A percentile compares a stretch with the other conserved stretches of the same genome.
These are phyloP conservation scores for Knoxia roxburghii DNA, from an alignment of 257 asterid genomes.

Conservation along the genomic window DNA sequence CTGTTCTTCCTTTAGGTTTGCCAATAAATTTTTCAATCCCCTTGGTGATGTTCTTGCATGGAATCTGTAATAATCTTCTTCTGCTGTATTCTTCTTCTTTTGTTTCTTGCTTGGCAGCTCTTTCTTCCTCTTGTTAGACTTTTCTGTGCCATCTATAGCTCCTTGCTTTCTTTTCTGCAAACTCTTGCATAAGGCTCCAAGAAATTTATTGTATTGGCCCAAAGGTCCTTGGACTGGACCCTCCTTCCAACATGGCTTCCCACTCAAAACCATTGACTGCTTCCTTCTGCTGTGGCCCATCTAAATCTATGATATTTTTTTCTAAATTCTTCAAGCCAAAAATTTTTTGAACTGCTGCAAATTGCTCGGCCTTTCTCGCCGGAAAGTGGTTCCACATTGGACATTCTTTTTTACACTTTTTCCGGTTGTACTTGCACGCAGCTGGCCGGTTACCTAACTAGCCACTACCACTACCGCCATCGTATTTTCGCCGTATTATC, in stretches of 20 bases:
- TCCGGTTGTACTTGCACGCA: slow-evolving; percentile 38
- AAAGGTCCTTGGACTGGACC: slow-evolving; percentile 8
- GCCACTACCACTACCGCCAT: not conserved
- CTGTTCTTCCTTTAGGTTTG: too few relatives aligned
- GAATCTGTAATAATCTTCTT: too few relatives aligned
- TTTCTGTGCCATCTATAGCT: too few relatives aligned
- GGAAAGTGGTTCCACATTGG: slow-evolving; percentile 26
- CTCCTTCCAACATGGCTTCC: slow-evolving; percentile 32
- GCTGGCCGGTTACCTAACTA: slow-evolving; percentile 20
- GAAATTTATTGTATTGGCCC: not conserved
- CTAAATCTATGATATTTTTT: slow-evolving; percentile 8
- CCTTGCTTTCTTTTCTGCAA: not conserved
- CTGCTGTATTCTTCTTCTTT: too few relatives aligned
- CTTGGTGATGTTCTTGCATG: too few relatives aligned
- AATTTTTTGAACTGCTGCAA: slow-evolving; percentile 20
- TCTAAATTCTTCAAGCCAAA: slow-evolving; percentile 23
- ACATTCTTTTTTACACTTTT: slow-evolving; percentile 25
- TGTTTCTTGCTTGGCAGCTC: too few relatives aligned
- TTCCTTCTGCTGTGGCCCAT: slow-evolving; percentile 1
- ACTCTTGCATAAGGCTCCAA: not conserved
- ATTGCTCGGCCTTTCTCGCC: slow-evolving; percentile 6
- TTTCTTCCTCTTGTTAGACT: too few relatives aligned
- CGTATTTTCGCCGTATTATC: not conserved
- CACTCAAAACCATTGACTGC: slow-evolving; percentile 17
- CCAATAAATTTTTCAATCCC: too few relatives aligned